Evolutionary conservation across 495 filamentous ascomycete species (phyloP).

Genomic region (Entonaema liquescens): DNA sequence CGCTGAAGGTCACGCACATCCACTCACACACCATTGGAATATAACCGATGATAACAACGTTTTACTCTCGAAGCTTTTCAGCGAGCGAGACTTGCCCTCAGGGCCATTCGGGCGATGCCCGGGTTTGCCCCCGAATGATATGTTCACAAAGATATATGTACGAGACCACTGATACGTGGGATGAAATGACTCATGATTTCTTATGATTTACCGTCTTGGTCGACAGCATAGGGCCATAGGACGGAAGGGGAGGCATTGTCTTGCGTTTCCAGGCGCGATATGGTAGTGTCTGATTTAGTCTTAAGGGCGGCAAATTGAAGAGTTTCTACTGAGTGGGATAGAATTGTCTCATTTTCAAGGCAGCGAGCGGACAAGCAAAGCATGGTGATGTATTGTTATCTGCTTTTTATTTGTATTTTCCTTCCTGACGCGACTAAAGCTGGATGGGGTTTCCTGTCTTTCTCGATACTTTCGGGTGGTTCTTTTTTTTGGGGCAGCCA

Average conservation of each 20-base stretch:
- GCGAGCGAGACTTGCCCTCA: conserved; percentile 25
- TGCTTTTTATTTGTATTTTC: conserved; percentile 18
- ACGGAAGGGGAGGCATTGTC: conserved; percentile 13
- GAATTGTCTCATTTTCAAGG: conserved; percentile 37
- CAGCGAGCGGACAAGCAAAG: conserved; percentile 24
- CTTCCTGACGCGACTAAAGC: conserved; percentile 18
- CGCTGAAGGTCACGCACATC: conserved; percentile 42
- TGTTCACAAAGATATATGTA: conserved; percentile 40
- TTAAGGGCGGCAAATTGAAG: conserved; percentile 18
- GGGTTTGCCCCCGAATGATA: conserved; percentile 33
- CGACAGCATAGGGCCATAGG: conserved; percentile 15
- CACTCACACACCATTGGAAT: conserved; percentile 18
- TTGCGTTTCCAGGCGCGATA: conserved; percentile 26
- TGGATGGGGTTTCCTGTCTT: conserved; percentile 29
- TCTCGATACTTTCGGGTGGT: conserved; percentile 15
- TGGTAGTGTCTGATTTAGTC: conserved; percentile 20
- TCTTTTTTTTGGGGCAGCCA: conserved; percentile 21
- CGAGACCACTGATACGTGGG: conserved; percentile 31
- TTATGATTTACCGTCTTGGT: conserved; percentile 24
- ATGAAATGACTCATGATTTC: conserved; percentile 42
- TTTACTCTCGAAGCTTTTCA: conserved; percentile 34
- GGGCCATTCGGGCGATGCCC: conserved; percentile 22
- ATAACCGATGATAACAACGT: conserved; percentile 34
- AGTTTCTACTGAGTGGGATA: conserved; percentile 18
- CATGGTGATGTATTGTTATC: conserved; percentile 29